Conservation (phyloP, 2,329 filamentous ascomycete genomes). For the Purpureocillium lavendulum region DNA sequence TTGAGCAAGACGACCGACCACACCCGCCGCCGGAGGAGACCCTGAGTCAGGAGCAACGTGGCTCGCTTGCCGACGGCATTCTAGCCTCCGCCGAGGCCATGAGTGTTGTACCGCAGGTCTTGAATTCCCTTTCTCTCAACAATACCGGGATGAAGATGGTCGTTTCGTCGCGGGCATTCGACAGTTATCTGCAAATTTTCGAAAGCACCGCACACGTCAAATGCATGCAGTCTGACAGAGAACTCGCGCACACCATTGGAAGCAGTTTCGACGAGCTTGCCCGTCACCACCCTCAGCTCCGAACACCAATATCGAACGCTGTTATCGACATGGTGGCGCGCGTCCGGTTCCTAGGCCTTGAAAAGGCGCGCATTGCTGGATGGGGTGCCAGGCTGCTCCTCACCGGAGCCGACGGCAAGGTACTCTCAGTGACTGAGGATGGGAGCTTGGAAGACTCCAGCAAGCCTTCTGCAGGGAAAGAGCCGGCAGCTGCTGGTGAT, state of each 20-base stretch:
- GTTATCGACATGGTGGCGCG: slow-evolving; percentile 82
- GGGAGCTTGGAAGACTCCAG: slow-evolving; percentile 20
- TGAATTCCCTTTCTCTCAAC: slow-evolving; percentile 91
- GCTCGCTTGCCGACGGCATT: slow-evolving; percentile 59
- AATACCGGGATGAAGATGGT: slow-evolving; percentile 82
- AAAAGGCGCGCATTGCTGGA: slow-evolving; percentile 58
- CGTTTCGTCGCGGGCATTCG: slow-evolving; percentile 70
- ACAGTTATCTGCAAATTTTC: slow-evolving; percentile 92
- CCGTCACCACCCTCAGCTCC: slow-evolving; percentile 81
- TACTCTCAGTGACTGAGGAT: slow-evolving; percentile 44
- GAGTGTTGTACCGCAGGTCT: slow-evolving; percentile 73
- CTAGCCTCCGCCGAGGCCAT: slow-evolving; percentile 86
- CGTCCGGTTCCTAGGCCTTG: slow-evolving; percentile 64
- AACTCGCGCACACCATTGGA: slow-evolving; percentile 66
- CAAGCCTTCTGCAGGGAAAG: slow-evolving; percentile 29
- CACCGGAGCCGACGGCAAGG: slow-evolving; percentile 47
- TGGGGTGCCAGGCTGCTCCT: slow-evolving; percentile 75
- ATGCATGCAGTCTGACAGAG: slow-evolving; percentile 66
- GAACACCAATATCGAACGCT: slow-evolving; percentile 72
- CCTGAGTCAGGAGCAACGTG: slow-evolving; percentile 34
- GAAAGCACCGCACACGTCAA: slow-evolving; percentile 85
- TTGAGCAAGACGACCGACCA: slow-evolving; percentile 29
- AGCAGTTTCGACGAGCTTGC: slow-evolving; percentile 88
- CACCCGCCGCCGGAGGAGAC: slow-evolving; percentile 45
- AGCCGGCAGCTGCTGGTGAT: slow-evolving; percentile 23